phyloP scores from a whole-genome alignment of 164 flowering plant genomes.

The Dillenia suffruticosa region DNA sequence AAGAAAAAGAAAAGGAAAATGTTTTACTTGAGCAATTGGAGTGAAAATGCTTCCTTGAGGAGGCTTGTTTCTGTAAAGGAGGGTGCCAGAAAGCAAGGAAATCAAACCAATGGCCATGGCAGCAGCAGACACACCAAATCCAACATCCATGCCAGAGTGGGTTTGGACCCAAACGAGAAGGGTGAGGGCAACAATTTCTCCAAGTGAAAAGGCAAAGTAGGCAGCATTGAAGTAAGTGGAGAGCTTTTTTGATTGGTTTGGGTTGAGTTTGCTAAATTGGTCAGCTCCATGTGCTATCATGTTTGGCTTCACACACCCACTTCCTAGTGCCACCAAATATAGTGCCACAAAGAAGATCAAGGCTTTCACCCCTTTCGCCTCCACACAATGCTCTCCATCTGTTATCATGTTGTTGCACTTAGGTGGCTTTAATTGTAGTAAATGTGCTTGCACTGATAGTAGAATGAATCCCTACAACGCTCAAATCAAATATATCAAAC shows the following conservation, averaged over 20 bases:
- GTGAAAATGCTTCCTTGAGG: slow-evolving; percentile 17
- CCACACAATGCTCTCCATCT: slow-evolving; percentile 10
- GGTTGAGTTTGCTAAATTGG: slow-evolving; percentile 27
- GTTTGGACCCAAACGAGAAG: slow-evolving; percentile 37
- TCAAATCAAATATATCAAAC: too few species aligned
- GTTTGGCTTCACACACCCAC: slow-evolving; percentile 33
- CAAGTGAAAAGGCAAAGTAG: slow-evolving; percentile 29
- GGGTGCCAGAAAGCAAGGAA: slow-evolving; percentile 4
- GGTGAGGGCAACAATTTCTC: slow-evolving; percentile 29
- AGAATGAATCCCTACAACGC: slow-evolving; percentile 28
- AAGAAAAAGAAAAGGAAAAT: too few species aligned
- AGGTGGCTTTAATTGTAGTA: slow-evolving; percentile 19
- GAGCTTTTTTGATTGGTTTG: slow-evolving; percentile 15
- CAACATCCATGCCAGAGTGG: slow-evolving; percentile 24
- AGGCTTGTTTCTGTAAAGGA: slow-evolving; percentile 13
- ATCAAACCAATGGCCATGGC: slow-evolving; percentile 9
- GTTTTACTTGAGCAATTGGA: slow-evolving; percentile 11
- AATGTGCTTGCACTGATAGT: slow-evolving; percentile 29
- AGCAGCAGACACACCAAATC: slow-evolving; percentile 5
- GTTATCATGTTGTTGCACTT: slow-evolving; percentile 13
- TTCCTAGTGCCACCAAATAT: slow-evolving; percentile 33
- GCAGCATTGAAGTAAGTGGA: slow-evolving; percentile 36
- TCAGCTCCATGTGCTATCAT: slow-evolving; percentile 34
- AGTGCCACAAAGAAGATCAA: slow-evolving; percentile 26
- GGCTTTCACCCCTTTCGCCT: slow-evolving; percentile 22